These are phyloP conservation scores for Paraglomus brasilianum DNA, from an alignment of 192 early-diverging fungal genomes.

Conservation along the genomic window DNA sequence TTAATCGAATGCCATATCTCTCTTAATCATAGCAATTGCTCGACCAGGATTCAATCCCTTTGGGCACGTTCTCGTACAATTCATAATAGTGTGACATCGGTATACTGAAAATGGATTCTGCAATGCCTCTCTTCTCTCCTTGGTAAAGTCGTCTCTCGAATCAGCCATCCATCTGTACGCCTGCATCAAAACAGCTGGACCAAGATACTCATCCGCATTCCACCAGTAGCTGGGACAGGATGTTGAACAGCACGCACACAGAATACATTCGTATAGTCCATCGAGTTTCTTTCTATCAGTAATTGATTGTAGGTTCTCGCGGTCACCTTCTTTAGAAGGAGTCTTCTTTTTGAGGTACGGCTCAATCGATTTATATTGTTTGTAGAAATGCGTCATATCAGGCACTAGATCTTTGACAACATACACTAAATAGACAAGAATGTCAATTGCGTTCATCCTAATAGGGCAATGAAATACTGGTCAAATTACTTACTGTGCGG, in stretches of 20 bases:
- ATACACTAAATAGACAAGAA: conserved; percentile 57
- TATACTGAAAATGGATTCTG: conserved; percentile 97
- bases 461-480: background rate
- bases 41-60: conserved; percentile 97
- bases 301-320: conserved; percentile 92
- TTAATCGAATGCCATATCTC: conserved; percentile 78
- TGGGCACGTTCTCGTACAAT: conserved; percentile 96
- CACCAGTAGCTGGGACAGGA: conserved; percentile 97
- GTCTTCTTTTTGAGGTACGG: conserved; percentile 93
- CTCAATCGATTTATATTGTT: conserved; percentile 96
- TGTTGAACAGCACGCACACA: conserved; percentile 97
- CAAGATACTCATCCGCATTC: conserved; percentile 93
- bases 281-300: conserved; percentile 94
- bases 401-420: conserved; percentile 97
- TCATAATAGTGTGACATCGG: conserved; percentile 99
- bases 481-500: conserved; percentile 83
- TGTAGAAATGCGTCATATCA: conserved; percentile 96
- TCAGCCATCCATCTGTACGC: conserved; percentile 99
- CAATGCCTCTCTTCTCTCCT: conserved; percentile 80
- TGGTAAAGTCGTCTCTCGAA: conserved; percentile 88
- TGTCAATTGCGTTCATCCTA: background rate
- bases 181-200: conserved; percentile 95
- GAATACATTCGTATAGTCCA: conserved; percentile 96
- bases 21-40: conserved; percentile 97
- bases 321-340: conserved; percentile 54